Evolutionary conservation across 2,329 filamentous ascomycete species (phyloP), one percentile per base, ranked within the genome.

Genomic region (Calycina marina): DNA sequence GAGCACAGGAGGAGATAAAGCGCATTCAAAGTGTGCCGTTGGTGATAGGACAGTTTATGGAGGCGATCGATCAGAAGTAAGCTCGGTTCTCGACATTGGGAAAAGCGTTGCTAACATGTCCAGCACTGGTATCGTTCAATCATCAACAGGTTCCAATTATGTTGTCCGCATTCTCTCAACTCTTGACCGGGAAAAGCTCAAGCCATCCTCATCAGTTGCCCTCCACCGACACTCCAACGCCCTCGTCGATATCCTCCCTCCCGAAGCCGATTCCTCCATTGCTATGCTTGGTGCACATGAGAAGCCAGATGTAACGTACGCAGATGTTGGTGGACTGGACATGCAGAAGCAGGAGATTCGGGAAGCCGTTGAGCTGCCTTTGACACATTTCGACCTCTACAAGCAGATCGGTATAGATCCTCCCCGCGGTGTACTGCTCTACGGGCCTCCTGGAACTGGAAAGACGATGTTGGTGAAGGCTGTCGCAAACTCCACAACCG

Each of bases 311-410:
- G 83, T 98, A 38, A 93, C 86, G 26, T 98, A 98, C 51, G 88
- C 86, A 40, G 90, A 98, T 57, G 90, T 98, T 40, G 90, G 90
- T 65, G 90, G 90, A 30, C 62, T 96, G 44, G 90, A 98, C 52
- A 98, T 98, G 90, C 90, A 98, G 63, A 98, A 98, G 67, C 90
- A 98, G 62, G 90, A 98, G 60, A 98, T 98, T 44, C 73, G 90
- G 44, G 90, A 98, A 62, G 90, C 90, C 8, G 90, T 98, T 33
- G 90, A 98, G 66, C 67, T 98, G 43, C 90, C 90, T 18, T 67
- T 98, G 49, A 94, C 88, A 40, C 90, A 96, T 58, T 96, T 96
- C 57, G 88, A 96, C 25, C 77, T 96, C 22, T 98, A 98, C 69
- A 92, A 86, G 62, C 90, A 98, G 61, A 98, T 98, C 44, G 90